phyloP scores from a whole-genome alignment of 202 grass and related monocot species.

The Digitaria exilis region DNA sequence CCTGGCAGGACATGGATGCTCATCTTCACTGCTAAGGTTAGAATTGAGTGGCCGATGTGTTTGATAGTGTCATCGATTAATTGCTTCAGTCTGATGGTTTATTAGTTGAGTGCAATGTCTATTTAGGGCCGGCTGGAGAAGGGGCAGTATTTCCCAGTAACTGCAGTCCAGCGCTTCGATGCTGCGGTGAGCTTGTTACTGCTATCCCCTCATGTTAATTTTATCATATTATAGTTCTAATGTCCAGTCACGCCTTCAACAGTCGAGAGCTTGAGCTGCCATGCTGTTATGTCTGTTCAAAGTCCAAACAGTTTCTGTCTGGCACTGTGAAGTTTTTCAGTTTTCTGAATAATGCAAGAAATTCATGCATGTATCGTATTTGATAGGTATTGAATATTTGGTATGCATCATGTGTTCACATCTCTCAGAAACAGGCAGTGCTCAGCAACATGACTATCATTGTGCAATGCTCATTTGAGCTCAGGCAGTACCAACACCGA shows the following conservation, averaged over 20 bases:
- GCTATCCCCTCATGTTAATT: not conserved
- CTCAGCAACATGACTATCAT: not conserved
- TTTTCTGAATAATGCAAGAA: not conserved
- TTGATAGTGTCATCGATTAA: not conserved
- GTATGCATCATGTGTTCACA: not conserved
- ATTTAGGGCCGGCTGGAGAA: slow-evolving; percentile 69
- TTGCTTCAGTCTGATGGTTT: not conserved
- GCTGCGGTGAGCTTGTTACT: slow-evolving; percentile 58
- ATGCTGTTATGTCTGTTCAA: not conserved
- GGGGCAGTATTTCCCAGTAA: slow-evolving; percentile 86
- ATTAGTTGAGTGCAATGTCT: slow-evolving; percentile 6
- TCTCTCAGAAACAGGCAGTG: not conserved
- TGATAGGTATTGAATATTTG: not conserved
- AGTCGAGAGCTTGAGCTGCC: not conserved
- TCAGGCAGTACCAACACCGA: not conserved
- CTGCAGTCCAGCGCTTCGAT: slow-evolving; percentile 92
- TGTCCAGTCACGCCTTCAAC: not conserved
- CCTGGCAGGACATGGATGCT: slow-evolving; percentile 98
- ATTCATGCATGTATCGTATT: not conserved
- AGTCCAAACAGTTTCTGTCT: slow-evolving; percentile 2
- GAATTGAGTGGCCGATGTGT: not conserved
- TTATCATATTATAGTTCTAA: not conserved
- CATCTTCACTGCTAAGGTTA: slow-evolving; percentile 84
- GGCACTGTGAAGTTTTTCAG: not conserved
- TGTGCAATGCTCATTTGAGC: not conserved